Evolutionary conservation across 2,329 filamentous ascomycete species (phyloP), one percentile per base, ranked within the genome.

Genomic region (Coniochaeta sp.): DNA sequence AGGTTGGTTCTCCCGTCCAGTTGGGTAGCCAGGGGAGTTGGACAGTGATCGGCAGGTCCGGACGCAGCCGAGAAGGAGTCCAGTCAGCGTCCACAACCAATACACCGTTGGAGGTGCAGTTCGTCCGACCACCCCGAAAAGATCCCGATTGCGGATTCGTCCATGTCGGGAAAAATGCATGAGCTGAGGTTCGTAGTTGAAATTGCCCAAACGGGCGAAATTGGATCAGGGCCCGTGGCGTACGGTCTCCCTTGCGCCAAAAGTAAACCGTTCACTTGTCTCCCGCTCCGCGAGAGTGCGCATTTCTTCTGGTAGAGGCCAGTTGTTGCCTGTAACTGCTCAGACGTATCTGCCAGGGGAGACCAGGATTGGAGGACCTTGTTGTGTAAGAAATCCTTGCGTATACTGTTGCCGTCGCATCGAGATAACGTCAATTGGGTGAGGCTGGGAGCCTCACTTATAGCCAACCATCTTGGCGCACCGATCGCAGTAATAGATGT

Each of bases 401-500:
- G 57, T 44, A 47, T 36, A 32, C 34, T 61, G 30, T 40, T 38
- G 38, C 58, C 54, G 28, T 60, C 57, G 19, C 6, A 26, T 6
- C 44, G 22, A 7, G 4, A 52, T 6, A 14, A 22, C 30, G 22
- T 14, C 47, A 7, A 52, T 4, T 30, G 16, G 12, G 26, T 30
- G 16, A 16, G 26, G 59, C 55, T 30, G 4, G 24, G 4, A 19
- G 6, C 19, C 28, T 68, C 65, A 87, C 70, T 81, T 83, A 72
- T 86, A 88, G 66, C 85, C 85, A 34, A 85, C 82, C 70, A 85
- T 82, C 69, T 80, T 82, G 62, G 85, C 85, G 69, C 85, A 88
- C 38, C 83, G 79, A 61, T 81, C 77, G 73, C 85, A 88, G 73
- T 88, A 88, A 75, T 87, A 87, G 62, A 87, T 80, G 71, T 86